A percentile compares a stretch with the other conserved stretches of the same genome.
These are phyloP conservation scores for Sphagnum contortum DNA, from an alignment of 225 moss, liverwort and hornwort genomes.

Conservation along the genomic window DNA sequence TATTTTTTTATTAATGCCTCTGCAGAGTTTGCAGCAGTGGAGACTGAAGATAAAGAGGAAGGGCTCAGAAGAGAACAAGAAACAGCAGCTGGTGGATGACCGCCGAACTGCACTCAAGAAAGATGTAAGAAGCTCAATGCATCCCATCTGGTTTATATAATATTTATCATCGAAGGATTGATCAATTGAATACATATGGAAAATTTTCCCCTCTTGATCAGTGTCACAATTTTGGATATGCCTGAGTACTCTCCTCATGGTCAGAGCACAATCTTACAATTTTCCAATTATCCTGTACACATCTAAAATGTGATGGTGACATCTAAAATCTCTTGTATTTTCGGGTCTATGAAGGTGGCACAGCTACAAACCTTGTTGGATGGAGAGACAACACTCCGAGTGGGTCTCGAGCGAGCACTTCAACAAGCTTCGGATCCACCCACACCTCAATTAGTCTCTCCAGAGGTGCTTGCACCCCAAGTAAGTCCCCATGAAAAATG, in stretches of 20 bases:
- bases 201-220: no score
- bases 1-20: neutral
- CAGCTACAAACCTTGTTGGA: constrained; percentile 68
- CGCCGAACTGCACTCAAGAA: constrained; percentile 75
- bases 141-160: no score
- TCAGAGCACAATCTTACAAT: no score
- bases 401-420: constrained; percentile 68
- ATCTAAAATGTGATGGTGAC: no score
- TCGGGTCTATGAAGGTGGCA: constrained; percentile 54
- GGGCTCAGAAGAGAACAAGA: constrained; percentile 53
- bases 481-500: constrained; percentile 15
- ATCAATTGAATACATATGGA: no score
- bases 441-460: constrained; percentile 5
- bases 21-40: constrained; percentile 72
- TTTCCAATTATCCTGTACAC: no score
- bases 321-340: neutral
- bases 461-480: constrained; percentile 29
- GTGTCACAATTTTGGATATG: no score
- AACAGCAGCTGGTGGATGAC: constrained; percentile 55
- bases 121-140: constrained; percentile 41
- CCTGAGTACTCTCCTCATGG: no score
- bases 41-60: constrained; percentile 79
- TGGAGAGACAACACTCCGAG: constrained; percentile 64
- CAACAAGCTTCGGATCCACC: constrained; percentile 13
- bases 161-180: no score